Conservation (phyloP, 2,329 filamentous ascomycete genomes). For the Colletotrichum paranaense region DNA sequence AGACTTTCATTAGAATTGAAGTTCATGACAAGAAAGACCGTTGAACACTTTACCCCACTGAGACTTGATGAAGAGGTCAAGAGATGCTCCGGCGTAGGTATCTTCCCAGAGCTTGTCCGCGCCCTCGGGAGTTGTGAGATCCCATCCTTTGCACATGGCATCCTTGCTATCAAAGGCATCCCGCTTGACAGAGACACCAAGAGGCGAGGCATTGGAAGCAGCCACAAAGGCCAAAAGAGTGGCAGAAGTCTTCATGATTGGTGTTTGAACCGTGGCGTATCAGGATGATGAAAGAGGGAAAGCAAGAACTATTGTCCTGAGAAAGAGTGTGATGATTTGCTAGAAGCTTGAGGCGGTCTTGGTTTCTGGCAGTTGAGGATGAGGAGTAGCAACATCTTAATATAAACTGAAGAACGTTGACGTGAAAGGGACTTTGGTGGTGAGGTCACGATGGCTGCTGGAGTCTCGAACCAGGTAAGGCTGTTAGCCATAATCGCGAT, state of each 20-base stretch:
- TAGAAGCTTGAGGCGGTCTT: background rate
- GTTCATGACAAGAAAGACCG: background rate
- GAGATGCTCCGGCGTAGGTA: background rate
- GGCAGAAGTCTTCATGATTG: background rate
- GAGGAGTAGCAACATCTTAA: background rate
- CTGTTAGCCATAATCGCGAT: background rate
- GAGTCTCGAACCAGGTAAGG: background rate
- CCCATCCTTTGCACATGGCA: slow-evolving; percentile 20
- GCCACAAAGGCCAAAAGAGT: slow-evolving; percentile 2
- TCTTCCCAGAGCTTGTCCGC: slow-evolving; percentile 19
- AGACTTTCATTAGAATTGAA: background rate
- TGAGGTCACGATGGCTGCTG: background rate
- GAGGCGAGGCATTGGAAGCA: slow-evolving; percentile 1
- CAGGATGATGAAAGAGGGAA: background rate
- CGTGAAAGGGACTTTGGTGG: background rate
- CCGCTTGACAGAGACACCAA: background rate
- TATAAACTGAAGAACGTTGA: background rate
- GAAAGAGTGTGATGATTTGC: background rate
- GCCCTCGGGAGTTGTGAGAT: slow-evolving; percentile 10
- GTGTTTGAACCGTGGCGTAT: background rate
- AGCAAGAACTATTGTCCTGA: background rate
- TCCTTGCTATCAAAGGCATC: slow-evolving; percentile 16
- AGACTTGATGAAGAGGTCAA: slow-evolving; percentile 24
- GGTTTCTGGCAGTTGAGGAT: background rate
- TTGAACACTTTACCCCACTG: slow-evolving; percentile 1